A percentile compares a stretch with the other conserved stretches of the same genome.
These are phyloP conservation scores for Phytophthora kernoviae DNA, from an alignment of 352 stramenopile species.

Conservation along the genomic window DNA sequence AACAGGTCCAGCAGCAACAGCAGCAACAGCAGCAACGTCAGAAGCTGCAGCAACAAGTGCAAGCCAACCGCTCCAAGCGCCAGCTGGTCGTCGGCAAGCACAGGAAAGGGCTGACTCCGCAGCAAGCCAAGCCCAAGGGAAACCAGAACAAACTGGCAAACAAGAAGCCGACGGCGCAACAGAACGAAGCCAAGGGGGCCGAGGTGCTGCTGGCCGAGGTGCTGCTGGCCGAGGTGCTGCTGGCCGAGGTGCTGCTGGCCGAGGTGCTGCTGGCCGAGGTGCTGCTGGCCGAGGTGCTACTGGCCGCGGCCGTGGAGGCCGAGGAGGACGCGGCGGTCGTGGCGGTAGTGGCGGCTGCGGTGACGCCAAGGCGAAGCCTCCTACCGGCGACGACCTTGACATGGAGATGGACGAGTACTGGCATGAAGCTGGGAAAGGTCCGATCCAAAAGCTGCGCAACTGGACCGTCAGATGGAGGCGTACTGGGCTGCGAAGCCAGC, in stretches of 20 bases:
- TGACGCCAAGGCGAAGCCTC: constrained; percentile 46
- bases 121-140: constrained; percentile 44
- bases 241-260: not conserved
- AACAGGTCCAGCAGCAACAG: constrained; percentile 46
- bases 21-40: constrained; percentile 70
- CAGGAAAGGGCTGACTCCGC: constrained; percentile 60
- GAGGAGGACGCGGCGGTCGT: constrained; percentile 30
- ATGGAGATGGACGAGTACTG: constrained; percentile 91
- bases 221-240: constrained; percentile 1
- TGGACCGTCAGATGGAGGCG: constrained; percentile 89
- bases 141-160: constrained; percentile 30
- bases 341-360: constrained; percentile 36
- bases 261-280: constrained; percentile 2
- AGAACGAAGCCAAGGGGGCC: constrained; percentile 32
- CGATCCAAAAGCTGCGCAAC: constrained; percentile 74
- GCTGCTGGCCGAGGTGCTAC: not conserved
- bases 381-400: constrained; percentile 81
- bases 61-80: constrained; percentile 74
- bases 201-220: not conserved
- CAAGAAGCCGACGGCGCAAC: constrained; percentile 30
- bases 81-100: constrained; percentile 77
- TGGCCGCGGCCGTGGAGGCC: constrained; percentile 29
- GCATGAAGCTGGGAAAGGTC: constrained; percentile 87
- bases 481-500: constrained; percentile 90
- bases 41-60: constrained; percentile 63